phyloP scores from a whole-genome alignment of 2,329 filamentous ascomycete genomes.

The Ramularia collo-cygni region DNA sequence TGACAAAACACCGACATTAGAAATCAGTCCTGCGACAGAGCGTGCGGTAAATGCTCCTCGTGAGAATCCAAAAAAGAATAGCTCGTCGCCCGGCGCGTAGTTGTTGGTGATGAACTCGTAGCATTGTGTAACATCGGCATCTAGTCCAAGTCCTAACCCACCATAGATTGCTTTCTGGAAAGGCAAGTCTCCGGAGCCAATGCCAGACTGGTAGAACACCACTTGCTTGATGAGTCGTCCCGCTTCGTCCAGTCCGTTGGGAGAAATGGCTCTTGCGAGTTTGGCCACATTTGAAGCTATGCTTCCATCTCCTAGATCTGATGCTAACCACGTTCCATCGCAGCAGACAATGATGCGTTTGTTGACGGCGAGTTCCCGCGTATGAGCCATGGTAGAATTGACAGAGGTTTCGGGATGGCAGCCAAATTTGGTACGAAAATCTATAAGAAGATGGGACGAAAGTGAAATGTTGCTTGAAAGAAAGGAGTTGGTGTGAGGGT shows the following conservation, averaged over 20 bases:
- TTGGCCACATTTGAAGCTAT: conserved; percentile 42
- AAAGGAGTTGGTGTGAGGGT: too few species aligned
- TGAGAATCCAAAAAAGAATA: conserved; percentile 39
- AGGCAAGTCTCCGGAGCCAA: conserved; percentile 36
- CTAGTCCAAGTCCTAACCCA: conserved; percentile 28
- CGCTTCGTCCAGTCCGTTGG: conserved; percentile 34
- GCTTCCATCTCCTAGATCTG: conserved; percentile 36
- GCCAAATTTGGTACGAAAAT: too few species aligned
- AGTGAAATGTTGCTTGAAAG: too few species aligned
- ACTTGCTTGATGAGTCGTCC: conserved; percentile 35
- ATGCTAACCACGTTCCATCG: conserved; percentile 29
- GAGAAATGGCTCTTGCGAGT: conserved; percentile 40
- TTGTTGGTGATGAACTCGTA: conserved; percentile 46
- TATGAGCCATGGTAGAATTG: too few species aligned
- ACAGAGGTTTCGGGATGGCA: too few species aligned
- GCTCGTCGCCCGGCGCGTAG: conserved; percentile 40
- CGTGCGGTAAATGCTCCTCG: conserved; percentile 33
- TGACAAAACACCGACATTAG: conserved; percentile 10
- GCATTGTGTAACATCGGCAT: conserved; percentile 36
- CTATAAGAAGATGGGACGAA: too few species aligned
- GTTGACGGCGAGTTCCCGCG: conserved; percentile 1
- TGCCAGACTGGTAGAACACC: conserved; percentile 42
- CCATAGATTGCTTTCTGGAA: conserved; percentile 10
- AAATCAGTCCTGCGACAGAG: conserved; percentile 11
- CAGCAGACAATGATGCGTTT: conserved; percentile 12